phyloP scores from a whole-genome alignment of 2,329 filamentous ascomycete species.

The Botrytis hyacinthi region DNA sequence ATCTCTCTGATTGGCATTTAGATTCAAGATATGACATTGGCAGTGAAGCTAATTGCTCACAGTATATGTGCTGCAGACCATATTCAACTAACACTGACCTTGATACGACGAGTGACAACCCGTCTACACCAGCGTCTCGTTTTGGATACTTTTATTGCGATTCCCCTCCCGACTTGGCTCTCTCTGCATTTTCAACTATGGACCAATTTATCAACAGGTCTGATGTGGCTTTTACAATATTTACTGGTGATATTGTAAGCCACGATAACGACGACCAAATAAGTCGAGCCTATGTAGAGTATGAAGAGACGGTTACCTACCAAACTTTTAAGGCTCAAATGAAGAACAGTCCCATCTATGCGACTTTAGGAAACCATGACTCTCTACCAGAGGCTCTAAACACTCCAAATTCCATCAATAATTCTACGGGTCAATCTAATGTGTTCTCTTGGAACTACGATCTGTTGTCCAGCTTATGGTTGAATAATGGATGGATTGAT shows the following conservation, averaged over 20 bases:
- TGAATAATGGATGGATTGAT: slow-evolving; percentile 33
- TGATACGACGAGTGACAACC: slow-evolving; percentile 13
- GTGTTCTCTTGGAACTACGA: slow-evolving; percentile 22
- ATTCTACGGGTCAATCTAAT: slow-evolving; percentile 17
- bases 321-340: slow-evolving; percentile 35
- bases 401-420: slow-evolving; percentile 15
- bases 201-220: slow-evolving; percentile 21
- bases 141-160: slow-evolving; percentile 22
- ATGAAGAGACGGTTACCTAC: slow-evolving; percentile 35
- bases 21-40: slow-evolving; percentile 37
- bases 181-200: slow-evolving; percentile 22
- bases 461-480: slow-evolving; percentile 21
- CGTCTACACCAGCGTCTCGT: slow-evolving; percentile 13
- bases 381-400: slow-evolving; percentile 8
- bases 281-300: slow-evolving; percentile 34
- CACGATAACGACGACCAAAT: slow-evolving; percentile 34
- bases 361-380: slow-evolving; percentile 37
- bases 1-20: slow-evolving; percentile 38
- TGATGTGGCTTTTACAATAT: slow-evolving; percentile 34
- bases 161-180: slow-evolving; percentile 21
- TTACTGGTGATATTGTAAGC: slow-evolving; percentile 38
- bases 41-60: slow-evolving; percentile 36
- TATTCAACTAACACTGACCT: slow-evolving; percentile 18
- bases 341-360: slow-evolving; percentile 32
- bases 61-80: slow-evolving; percentile 33